These are phyloP conservation scores for Arthrobotrys musiformis DNA, from an alignment of 2,329 filamentous ascomycete genomes.

Conservation along the genomic window DNA sequence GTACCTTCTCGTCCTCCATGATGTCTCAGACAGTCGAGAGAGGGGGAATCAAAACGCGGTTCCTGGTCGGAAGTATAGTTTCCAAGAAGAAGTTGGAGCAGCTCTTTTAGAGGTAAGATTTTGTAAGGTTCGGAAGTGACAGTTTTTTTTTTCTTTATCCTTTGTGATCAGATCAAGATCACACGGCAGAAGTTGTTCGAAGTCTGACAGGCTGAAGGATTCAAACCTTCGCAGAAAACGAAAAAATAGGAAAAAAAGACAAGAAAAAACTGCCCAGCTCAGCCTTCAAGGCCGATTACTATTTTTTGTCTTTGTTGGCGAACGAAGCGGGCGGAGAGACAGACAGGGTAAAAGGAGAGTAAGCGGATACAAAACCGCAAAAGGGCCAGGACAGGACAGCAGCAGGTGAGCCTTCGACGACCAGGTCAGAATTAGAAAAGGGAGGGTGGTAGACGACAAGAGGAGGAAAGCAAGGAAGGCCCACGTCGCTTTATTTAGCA, in stretches of 20 bases:
- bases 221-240: conserved; percentile 15
- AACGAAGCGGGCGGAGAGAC: background rate
- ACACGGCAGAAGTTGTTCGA: background rate
- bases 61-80: background rate
- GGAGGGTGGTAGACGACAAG: background rate
- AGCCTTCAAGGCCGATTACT: conserved; percentile 45
- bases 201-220: background rate
- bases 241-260: background rate
- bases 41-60: too few species aligned
- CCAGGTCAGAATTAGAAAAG: conserved; percentile 14
- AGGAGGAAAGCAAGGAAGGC: conserved; percentile 16
- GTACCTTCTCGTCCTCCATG: conserved; percentile 21
- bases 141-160: background rate
- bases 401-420: conserved; percentile 1
- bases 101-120: background rate
- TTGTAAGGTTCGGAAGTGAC: conserved; percentile 5
- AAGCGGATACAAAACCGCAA: conserved; percentile 33
- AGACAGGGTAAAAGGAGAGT: conserved; percentile 31
- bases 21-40: conserved; percentile 6
- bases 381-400: background rate
- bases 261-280: background rate
- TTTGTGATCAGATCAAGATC: background rate
- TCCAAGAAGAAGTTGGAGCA: background rate
- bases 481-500: conserved; percentile 50
- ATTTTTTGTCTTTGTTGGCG: background rate